Evolutionary conservation across 495 filamentous ascomycete genomes (phyloP).

Genomic region (Choiromyces venosus): DNA sequence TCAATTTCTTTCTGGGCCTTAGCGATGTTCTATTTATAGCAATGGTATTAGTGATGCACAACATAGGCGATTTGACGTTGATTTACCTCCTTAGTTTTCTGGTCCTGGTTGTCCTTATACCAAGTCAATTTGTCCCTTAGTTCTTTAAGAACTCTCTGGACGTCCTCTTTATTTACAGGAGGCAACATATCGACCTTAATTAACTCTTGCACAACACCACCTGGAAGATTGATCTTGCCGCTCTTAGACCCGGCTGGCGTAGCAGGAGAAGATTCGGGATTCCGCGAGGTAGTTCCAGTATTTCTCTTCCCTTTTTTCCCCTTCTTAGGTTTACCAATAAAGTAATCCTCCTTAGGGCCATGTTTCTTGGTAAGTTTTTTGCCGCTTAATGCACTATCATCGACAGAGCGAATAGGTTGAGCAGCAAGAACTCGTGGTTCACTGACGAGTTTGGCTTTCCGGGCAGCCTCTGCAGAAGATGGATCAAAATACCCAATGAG

Average conservation of each 20-base stretch:
- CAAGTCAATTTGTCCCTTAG: conserved; percentile 82
- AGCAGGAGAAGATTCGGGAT: conserved; percentile 46
- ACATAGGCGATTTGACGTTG: neutral
- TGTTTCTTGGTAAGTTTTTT: conserved; percentile 71
- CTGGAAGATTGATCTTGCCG: conserved; percentile 76
- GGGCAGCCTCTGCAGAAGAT: conserved; percentile 58
- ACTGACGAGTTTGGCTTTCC: conserved; percentile 58
- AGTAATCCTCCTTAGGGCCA: conserved; percentile 80
- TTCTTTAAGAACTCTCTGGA: conserved; percentile 73
- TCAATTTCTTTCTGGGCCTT: conserved; percentile 61
- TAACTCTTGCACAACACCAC: conserved; percentile 86
- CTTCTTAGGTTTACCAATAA: conserved; percentile 73
- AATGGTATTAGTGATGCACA: conserved; percentile 13
- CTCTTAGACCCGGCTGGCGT: conserved; percentile 46
- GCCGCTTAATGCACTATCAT: conserved; percentile 71
- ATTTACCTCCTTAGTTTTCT: conserved; percentile 85
- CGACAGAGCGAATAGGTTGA: conserved; percentile 71
- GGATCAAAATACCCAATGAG: conserved; percentile 90
- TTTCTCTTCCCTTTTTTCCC: conserved; percentile 88
- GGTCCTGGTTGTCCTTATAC: conserved; percentile 87
- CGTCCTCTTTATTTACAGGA: conserved; percentile 75
- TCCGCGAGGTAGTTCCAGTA: conserved; percentile 49
- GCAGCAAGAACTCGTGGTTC: conserved; percentile 66
- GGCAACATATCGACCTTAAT: conserved; percentile 74
- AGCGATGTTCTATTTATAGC: conserved; percentile 58